Conservation (phyloP, 83 land plant genomes). For the Larix sibirica region DNA sequence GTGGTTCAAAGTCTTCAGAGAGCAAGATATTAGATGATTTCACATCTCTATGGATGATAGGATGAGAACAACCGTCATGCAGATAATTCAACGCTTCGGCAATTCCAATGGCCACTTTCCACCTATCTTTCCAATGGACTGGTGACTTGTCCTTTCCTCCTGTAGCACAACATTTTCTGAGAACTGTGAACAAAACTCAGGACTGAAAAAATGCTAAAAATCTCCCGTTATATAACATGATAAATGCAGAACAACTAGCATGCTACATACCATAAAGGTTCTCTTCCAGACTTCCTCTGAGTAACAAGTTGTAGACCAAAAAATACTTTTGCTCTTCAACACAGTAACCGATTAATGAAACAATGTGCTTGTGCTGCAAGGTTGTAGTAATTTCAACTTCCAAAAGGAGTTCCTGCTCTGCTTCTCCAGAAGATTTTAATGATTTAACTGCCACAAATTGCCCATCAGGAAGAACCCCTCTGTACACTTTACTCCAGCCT, state of each 20-base stretch:
- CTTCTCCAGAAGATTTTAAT: slow-evolving; percentile 71
- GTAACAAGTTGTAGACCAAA: slow-evolving; percentile 66
- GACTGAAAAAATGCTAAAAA: not conserved
- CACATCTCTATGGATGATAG: slow-evolving; percentile 82
- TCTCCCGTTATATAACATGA: not conserved
- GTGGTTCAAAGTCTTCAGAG: slow-evolving; percentile 62
- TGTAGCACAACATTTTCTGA: not conserved
- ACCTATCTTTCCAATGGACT: slow-evolving; percentile 57
- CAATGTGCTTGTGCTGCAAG: slow-evolving; percentile 69
- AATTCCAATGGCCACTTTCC: slow-evolving; percentile 70
- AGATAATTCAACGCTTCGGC: slow-evolving; percentile 76
- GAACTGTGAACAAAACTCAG: not conserved
- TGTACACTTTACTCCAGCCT: slow-evolving; percentile 86
- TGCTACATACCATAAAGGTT: slow-evolving; percentile 62
- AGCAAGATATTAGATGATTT: slow-evolving; percentile 90
- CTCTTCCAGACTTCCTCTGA: slow-evolving; percentile 78
- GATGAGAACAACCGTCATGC: slow-evolving; percentile 46
- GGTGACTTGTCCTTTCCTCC: slow-evolving; percentile 1
- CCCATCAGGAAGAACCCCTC: slow-evolving; percentile 73
- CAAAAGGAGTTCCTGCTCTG: slow-evolving; percentile 62
- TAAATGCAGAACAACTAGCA: not conserved
- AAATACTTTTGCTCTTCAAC: slow-evolving; percentile 51
- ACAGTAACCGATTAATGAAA: slow-evolving; percentile 82
- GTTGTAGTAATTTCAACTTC: slow-evolving; percentile 83
- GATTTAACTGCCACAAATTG: slow-evolving; percentile 80